These are phyloP conservation scores for Penicillium coffeae DNA, from an alignment of 495 filamentous ascomycete species.

Conservation along the genomic window DNA sequence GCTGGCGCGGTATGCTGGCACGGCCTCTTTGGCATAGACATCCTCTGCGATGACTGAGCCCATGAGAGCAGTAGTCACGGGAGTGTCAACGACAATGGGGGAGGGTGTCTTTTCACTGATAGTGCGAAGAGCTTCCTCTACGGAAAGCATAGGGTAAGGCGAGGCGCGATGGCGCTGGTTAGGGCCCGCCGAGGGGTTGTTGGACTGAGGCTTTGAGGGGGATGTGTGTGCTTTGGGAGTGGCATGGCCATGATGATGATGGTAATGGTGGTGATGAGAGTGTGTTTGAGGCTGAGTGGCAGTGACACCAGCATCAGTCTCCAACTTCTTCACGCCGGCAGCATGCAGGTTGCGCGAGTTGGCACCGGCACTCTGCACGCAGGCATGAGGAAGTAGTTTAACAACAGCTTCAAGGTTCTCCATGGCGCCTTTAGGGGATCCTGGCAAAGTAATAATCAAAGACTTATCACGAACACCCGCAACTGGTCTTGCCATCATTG, in stretches of 20 bases:
- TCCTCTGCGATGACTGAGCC: constrained; percentile 80
- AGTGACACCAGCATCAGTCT: constrained; percentile 71
- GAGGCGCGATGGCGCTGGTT: constrained; percentile 73
- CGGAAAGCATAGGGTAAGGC: constrained; percentile 88
- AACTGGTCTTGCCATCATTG: constrained; percentile 94
- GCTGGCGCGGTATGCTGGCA: constrained; percentile 90
- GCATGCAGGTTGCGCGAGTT: constrained; percentile 77
- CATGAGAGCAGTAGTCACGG: constrained; percentile 60
- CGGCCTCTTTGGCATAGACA: constrained; percentile 71
- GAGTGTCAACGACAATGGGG: constrained; percentile 49
- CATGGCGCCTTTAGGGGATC: constrained; percentile 92
- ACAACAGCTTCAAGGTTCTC: constrained; percentile 94
- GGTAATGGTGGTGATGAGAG: constrained; percentile 41
- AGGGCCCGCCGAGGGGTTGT: constrained; percentile 77
- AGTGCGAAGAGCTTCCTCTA: constrained; percentile 70
- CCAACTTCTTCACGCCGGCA: constrained; percentile 78
- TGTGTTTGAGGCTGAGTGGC: not conserved
- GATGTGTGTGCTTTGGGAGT: constrained; percentile 69
- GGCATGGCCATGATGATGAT: constrained; percentile 61
- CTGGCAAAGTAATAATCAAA: constrained; percentile 85
- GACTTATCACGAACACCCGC: constrained; percentile 83
- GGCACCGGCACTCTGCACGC: constrained; percentile 77
- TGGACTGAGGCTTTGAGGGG: constrained; percentile 61
- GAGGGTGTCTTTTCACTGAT: constrained; percentile 67
- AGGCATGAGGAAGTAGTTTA: constrained; percentile 89